A percentile compares a stretch with the other conserved stretches of the same genome.
Evolutionary conservation across 352 stramenopile species (phyloP).

Genomic region (Saprolegnia diclina): DNA sequence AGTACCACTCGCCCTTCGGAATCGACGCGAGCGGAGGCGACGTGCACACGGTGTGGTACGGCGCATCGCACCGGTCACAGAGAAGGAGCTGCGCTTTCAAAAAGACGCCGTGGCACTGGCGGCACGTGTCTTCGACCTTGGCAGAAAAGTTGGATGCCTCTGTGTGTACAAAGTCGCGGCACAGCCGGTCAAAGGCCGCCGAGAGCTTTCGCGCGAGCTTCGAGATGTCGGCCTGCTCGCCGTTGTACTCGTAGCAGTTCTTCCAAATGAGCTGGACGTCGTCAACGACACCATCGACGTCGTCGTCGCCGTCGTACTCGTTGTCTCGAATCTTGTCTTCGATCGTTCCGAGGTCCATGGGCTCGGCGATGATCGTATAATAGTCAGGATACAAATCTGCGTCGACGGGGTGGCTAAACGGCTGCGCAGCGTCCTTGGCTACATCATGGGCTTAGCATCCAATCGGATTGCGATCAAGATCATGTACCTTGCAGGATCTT

Average conservation of each 20-base stretch:
- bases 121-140: slow-evolving; percentile 71
- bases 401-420: slow-evolving; percentile 83
- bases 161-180: slow-evolving; percentile 59
- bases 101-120: slow-evolving; percentile 64
- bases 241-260: slow-evolving; percentile 84
- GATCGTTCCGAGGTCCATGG: slow-evolving; percentile 80
- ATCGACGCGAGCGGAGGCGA: slow-evolving; percentile 47
- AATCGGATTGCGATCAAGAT: slow-evolving; percentile 46
- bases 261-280: slow-evolving; percentile 79
- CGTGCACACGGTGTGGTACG: slow-evolving; percentile 80
- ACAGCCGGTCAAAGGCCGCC: slow-evolving; percentile 69
- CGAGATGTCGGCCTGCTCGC: slow-evolving; percentile 72
- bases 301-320: slow-evolving; percentile 77
- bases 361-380: slow-evolving; percentile 62
- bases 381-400: slow-evolving; percentile 80
- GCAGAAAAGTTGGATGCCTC: slow-evolving; percentile 51
- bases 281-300: slow-evolving; percentile 73
- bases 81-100: slow-evolving; percentile 58
- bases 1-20: slow-evolving; percentile 72
- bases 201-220: slow-evolving; percentile 66
- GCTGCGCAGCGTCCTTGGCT: slow-evolving; percentile 64
- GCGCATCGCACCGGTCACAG: slow-evolving; percentile 76
- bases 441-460: no score
- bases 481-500: slow-evolving; percentile 53
- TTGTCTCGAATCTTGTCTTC: slow-evolving; percentile 78